These are phyloP conservation scores for Tuber brumale DNA, from an alignment of 495 filamentous ascomycete species.

Conservation along the genomic window DNA sequence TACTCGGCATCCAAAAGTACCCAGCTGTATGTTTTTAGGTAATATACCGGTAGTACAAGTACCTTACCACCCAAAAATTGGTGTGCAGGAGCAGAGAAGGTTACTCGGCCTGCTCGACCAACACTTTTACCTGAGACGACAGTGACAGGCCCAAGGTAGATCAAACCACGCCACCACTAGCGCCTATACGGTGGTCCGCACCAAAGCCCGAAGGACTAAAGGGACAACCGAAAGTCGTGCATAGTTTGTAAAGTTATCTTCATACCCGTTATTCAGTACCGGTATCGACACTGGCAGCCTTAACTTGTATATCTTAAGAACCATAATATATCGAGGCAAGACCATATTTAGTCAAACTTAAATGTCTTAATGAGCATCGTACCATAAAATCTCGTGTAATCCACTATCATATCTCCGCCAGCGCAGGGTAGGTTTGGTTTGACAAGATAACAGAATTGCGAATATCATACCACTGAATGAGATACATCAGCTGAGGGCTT, in stretches of 20 bases:
- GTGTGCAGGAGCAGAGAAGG: not conserved
- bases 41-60: no score
- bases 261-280: not conserved
- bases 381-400: no score
- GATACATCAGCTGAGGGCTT: no score
- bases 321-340: not conserved
- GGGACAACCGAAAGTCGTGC: not conserved
- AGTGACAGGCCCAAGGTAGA: not conserved
- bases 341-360: not conserved
- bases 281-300: not conserved
- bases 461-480: no score
- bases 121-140: not conserved
- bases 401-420: no score
- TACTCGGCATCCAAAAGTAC: not conserved
- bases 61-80: not conserved
- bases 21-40: not conserved
- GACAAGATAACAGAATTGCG: no score
- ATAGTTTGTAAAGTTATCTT: not conserved
- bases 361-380: not conserved
- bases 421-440: no score
- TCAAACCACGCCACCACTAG: not conserved
- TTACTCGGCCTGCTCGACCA: not conserved
- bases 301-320: not conserved
- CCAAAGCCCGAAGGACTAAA: not conserved
- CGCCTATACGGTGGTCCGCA: not conserved